Evolutionary conservation across 139 green algal species (phyloP), one percentile per base, ranked within the genome.

Genomic region (Mesotaenium endlicherianum): DNA sequence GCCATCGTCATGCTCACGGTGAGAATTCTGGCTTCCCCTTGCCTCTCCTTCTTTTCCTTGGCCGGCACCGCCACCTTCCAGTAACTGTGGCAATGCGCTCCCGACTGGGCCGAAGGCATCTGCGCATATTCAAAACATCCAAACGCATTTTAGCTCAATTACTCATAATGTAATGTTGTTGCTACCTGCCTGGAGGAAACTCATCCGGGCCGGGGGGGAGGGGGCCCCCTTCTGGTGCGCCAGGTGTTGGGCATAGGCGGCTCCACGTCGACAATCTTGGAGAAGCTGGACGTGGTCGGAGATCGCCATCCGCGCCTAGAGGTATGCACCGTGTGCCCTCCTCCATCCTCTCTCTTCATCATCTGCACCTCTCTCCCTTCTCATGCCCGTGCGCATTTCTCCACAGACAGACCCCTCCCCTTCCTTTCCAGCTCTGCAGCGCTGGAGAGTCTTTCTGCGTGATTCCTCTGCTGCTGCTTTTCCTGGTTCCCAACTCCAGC

Each of bases 1-100:
- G 57, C 47, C 38, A 83, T 83, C 34, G 77, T 83, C 38, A 55
- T 83, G 77, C 77, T 83, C 77, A 83, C 77, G 31, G 77, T 83
- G 77, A 71, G 75, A 4, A 36, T 40, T 70, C 20, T 31, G 14
- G 11, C 58, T 11, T 70, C 58, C 58, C n/a, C n/a, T 4, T 40
- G 8, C 20, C 20, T 70, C n/a, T 40, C 58, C 26, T 31, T 31
- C 58, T 36, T 70, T 36, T 31, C 58, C n/a, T 70, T 70, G 58
- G n/a, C 58, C 20, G 4, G n/a, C 58, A 11, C 4, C 4, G 6
- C n/a, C 20, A 4, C 58, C 26, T 36, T 70, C 58, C 58, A 26
- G 8, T 40, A 70, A 38, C 58, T 31, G 58, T 16, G 4, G n/a
- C 8, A 39, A 11, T 70, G 11, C 58, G 4, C n/a, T 70, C n/a